Base-by-base conservation (phyloP, 257 asterid species). In the Primulina tabacum region DNA sequence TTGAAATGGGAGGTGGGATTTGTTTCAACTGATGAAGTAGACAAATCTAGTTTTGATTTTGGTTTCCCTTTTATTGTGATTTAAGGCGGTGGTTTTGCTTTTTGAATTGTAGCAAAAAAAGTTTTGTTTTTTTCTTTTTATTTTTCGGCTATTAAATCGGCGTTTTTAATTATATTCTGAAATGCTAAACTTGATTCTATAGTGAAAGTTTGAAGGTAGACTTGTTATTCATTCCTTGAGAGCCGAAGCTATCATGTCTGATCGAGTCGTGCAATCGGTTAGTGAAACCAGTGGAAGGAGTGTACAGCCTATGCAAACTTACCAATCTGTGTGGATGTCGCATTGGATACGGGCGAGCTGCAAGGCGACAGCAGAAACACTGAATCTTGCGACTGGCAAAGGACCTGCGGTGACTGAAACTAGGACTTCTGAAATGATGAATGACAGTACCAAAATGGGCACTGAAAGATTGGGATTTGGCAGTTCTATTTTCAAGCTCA, bases 321-420 rank as follows among this genome's bases (percentile, higher is more conserved):
- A 77, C 72, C 88, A 84, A 67, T 84, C 95, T 43, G 61, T 35
- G 69, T 86, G 95, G 95, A 78, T 87, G 88, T 78, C 90, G 16
- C 96, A 77, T 65, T 92, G 95, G 97, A 82, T 75, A 61, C 76
- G 64, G 57, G 62, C 78, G 30, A 73, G 77, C 77, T 57, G 59
- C 60, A 76, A 65, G 64, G 75, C 78, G 55, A 64, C 70, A 5
- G 34, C 64, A 37, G 77, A 65, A 57, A 60, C 77, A 35, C 72
- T 60, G 60, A 56, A 9, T 52, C 68, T 32, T 5, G 57, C 57
- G 7, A 16, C 76, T 29, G 62, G 74, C 73, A 73, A 59, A 71
- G 80, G 74, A 73, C 21, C 62, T 7, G 61, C 70, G 65, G 68
- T 21, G 66, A 35, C 67, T 69, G 78, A 71, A 72, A 33, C 75